Conservation (phyloP, 768 basidiomycete species). For the Exidia glandulosa region DNA sequence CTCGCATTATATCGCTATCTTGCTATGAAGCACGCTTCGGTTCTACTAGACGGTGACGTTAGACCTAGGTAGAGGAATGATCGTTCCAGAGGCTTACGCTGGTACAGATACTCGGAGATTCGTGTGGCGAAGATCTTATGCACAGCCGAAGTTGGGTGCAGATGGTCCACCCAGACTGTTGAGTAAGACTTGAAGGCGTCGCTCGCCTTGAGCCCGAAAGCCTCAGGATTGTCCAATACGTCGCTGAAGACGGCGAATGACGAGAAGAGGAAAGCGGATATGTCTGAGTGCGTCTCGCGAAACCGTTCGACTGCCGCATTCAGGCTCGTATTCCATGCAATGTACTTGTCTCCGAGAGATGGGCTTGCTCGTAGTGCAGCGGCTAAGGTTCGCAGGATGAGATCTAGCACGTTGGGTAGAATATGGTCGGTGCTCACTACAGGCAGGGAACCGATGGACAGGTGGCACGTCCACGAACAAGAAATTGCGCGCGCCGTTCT, state of each 20-base stretch:
- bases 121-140: conserved; percentile 6
- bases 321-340: conserved; percentile 7
- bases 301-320: neutral
- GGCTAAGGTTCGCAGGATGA: neutral
- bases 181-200: conserved; percentile 27
- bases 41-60: neutral
- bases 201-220: conserved; percentile 26
- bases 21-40: neutral
- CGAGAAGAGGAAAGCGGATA: conserved; percentile 39
- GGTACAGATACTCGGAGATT: neutral
- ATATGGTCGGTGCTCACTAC: neutral
- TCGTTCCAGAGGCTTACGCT: neutral
- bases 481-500: conserved; percentile 39
- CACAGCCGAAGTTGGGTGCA: conserved; percentile 7
- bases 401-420: neutral
- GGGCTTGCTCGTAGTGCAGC: neutral
- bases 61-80: neutral
- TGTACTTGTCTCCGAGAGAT: neutral
- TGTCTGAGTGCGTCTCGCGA: conserved; percentile 16
- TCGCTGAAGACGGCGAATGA: conserved; percentile 34
- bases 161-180: conserved; percentile 35
- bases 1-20: no score
- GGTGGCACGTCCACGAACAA: conserved; percentile 52
- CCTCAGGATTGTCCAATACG: conserved; percentile 34
- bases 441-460: conserved; percentile 33